Percentiles rank a stretch among this genome's conserved stretches.
phyloP scores from a whole-genome alignment of 345 rosid species.

The Pugionium cornutum region DNA sequence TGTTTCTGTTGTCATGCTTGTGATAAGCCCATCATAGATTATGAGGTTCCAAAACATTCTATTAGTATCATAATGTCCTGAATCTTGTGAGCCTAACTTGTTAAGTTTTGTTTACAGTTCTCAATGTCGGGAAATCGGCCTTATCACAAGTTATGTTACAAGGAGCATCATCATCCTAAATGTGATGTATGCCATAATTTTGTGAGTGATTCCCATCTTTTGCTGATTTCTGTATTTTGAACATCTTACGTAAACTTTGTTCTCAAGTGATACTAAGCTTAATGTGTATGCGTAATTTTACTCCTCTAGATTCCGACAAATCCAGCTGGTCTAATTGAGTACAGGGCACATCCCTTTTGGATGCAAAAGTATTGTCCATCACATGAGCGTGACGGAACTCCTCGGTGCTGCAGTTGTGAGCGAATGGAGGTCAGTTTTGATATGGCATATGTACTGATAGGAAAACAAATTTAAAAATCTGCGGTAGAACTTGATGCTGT shows the following conservation, averaged over 20 bases:
- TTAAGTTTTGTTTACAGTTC: constrained; percentile 46
- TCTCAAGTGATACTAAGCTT: constrained; percentile 12
- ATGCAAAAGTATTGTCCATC: constrained; percentile 87
- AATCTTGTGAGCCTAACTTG: constrained; percentile 33
- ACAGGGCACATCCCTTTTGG: constrained; percentile 84
- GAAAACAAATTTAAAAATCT: neutral
- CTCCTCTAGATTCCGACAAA: constrained; percentile 67
- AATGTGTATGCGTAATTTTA: neutral
- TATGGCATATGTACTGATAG: neutral
- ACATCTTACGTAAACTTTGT: neutral
- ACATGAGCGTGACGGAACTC: constrained; percentile 83
- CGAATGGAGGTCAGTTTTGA: constrained; percentile 77
- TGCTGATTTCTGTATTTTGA: neutral
- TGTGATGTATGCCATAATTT: constrained; percentile 88
- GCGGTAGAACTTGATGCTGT: neutral
- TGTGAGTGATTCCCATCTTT: constrained; percentile 54
- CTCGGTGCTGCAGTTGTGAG: constrained; percentile 75
- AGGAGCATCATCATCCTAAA: constrained; percentile 77
- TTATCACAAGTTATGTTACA: constrained; percentile 84
- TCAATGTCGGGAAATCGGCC: constrained; percentile 70
- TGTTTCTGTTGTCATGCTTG: constrained; percentile 81
- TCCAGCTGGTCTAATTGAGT: constrained; percentile 68
- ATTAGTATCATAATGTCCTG: constrained; percentile 11
- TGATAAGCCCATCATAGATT: constrained; percentile 67
- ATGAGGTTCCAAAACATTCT: constrained; percentile 54